Conservation (phyloP, 495 filamentous ascomycete genomes). For the Aspergillus bridgeri region DNA sequence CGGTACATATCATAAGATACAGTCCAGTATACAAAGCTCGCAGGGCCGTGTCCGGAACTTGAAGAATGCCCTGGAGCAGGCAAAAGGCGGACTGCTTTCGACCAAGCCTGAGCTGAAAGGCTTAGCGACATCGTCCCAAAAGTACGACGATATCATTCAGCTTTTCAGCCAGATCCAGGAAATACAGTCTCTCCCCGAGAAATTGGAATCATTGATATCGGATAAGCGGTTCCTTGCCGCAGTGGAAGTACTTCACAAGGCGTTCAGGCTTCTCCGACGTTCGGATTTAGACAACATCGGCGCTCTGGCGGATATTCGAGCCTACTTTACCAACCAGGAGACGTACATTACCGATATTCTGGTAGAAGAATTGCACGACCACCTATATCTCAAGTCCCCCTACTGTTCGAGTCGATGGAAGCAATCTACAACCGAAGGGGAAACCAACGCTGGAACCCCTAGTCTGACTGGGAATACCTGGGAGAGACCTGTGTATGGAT, state of each 20-base stretch:
- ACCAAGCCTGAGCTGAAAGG: slow-evolving; percentile 91
- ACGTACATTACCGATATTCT: slow-evolving; percentile 87
- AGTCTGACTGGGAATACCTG: slow-evolving; percentile 33
- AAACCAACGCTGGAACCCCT: slow-evolving; percentile 55
- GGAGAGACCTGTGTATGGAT: slow-evolving; percentile 68
- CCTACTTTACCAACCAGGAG: slow-evolving; percentile 91
- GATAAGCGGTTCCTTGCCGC: slow-evolving; percentile 94
- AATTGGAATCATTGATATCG: slow-evolving; percentile 86
- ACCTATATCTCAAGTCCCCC: slow-evolving; percentile 93
- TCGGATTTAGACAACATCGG: slow-evolving; percentile 92
- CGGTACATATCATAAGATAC: slow-evolving; percentile 97
- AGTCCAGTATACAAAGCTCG: slow-evolving; percentile 83
- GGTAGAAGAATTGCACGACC: slow-evolving; percentile 94
- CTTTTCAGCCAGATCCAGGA: slow-evolving; percentile 81
- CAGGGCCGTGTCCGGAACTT: slow-evolving; percentile 80
- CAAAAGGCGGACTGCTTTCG: slow-evolving; percentile 76
- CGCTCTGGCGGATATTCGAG: slow-evolving; percentile 77
- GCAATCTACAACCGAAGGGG: slow-evolving; percentile 45
- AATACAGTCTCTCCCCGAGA: slow-evolving; percentile 85
- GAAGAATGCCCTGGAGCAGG: slow-evolving; percentile 75
- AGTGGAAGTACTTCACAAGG: slow-evolving; percentile 87
- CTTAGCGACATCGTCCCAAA: slow-evolving; percentile 77
- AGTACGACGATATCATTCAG: slow-evolving; percentile 88
- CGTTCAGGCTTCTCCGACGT: slow-evolving; percentile 72
- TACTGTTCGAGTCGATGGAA: slow-evolving; percentile 97